Conservation (phyloP, 129 eudicot genomes). For the Pulicaria dysenterica region DNA sequence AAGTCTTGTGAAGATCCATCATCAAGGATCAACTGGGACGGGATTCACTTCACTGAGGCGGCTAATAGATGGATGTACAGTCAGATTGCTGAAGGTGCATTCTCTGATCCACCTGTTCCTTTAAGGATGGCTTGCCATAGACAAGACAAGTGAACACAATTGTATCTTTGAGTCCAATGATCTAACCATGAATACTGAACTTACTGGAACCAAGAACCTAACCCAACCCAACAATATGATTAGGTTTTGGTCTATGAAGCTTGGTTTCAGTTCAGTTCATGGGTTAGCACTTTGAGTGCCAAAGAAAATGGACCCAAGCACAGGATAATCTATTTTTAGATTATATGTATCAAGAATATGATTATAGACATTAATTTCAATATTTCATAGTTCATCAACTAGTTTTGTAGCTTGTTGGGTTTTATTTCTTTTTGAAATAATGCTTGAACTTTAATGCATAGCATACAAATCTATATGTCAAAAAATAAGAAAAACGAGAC, state of each 20-base stretch:
- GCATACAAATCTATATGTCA: too few species aligned
- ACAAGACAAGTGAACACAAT: not conserved
- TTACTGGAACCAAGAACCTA: not conserved
- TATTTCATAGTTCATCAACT: too few species aligned
- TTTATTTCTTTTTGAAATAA: too few species aligned
- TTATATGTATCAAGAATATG: too few species aligned
- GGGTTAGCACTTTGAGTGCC: not conserved
- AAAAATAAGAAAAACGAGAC: not conserved
- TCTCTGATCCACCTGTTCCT: slow-evolving; percentile 68
- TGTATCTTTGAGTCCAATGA: not conserved
- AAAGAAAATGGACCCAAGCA: not conserved
- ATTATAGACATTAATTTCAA: too few species aligned
- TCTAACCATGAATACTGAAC: not conserved
- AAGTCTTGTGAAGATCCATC: slow-evolving; percentile 64
- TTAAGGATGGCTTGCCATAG: slow-evolving; percentile 51
- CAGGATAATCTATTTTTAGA: too few species aligned
- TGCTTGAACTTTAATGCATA: not conserved
- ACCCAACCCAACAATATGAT: not conserved
- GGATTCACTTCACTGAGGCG: slow-evolving; percentile 74
- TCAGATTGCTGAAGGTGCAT: slow-evolving; percentile 60
- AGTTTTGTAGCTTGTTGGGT: too few species aligned
- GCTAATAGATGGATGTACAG: slow-evolving; percentile 77
- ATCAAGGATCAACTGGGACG: slow-evolving; percentile 60
- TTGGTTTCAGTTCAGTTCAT: not conserved
- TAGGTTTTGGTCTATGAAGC: not conserved